Percentiles rank a stretch among this genome's conserved stretches.
phyloP scores from a whole-genome alignment of 1,139 yeast species.

The Suhomyces anneliseae region DNA sequence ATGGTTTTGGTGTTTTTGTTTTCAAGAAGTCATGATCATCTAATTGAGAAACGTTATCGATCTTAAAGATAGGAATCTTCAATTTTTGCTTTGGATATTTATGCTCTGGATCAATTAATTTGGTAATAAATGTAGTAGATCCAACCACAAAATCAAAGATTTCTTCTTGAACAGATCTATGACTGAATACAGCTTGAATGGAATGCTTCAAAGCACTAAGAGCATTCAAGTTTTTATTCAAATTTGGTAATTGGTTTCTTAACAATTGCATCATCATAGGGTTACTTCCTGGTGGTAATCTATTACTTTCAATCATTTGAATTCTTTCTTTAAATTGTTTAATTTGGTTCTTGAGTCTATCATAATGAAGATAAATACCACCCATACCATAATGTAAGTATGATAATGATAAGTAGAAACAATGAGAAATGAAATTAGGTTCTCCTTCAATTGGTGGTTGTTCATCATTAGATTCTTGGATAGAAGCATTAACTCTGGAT shows the following conservation, averaged over 20 bases:
- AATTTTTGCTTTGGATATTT: slow-evolving; percentile 56
- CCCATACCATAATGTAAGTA: slow-evolving; percentile 89
- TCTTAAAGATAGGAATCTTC: slow-evolving; percentile 66
- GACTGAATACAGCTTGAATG: slow-evolving; percentile 58
- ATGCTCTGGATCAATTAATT: slow-evolving; percentile 72
- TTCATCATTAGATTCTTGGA: slow-evolving; percentile 64
- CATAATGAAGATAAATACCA: slow-evolving; percentile 63
- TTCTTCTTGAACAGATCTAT: slow-evolving; percentile 57
- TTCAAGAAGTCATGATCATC: slow-evolving; percentile 72
- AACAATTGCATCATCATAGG: slow-evolving; percentile 33
- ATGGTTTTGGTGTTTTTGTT: slow-evolving; percentile 68
- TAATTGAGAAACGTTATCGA: slow-evolving; percentile 46
- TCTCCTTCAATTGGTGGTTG: slow-evolving; percentile 33
- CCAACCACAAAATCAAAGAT: slow-evolving; percentile 79
- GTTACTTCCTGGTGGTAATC: slow-evolving; percentile 23
- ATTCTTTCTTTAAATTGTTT: slow-evolving; percentile 55
- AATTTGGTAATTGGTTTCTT: slow-evolving; percentile 42
- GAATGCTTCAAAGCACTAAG: slow-evolving; percentile 52
- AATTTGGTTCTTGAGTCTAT: slow-evolving; percentile 51
- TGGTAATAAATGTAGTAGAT: slow-evolving; percentile 66
- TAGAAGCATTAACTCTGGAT: slow-evolving; percentile 77
- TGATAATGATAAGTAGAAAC: slow-evolving; percentile 77
- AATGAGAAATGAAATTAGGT: slow-evolving; percentile 83
- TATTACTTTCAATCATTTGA: slow-evolving; percentile 41
- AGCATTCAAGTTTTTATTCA: slow-evolving; percentile 41